Evolutionary conservation across 345 rosid genomes (phyloP).

Genomic region (Psidium friedrichsthalianum): DNA sequence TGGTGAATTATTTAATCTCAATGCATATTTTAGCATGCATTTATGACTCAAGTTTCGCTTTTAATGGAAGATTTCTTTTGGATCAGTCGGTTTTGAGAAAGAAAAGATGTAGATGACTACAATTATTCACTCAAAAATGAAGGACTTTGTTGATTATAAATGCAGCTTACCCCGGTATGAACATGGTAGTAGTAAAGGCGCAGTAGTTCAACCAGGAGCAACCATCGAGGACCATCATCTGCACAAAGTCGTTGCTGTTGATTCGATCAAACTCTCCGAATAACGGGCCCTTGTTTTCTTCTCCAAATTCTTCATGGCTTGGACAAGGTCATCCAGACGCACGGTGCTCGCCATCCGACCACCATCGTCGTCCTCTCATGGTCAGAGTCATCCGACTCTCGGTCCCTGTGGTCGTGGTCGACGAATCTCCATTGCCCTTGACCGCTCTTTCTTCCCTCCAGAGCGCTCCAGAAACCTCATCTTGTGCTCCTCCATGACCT

Average conservation of each 20-base stretch:
- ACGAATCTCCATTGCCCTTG: neutral
- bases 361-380: neutral
- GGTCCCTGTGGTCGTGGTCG: neutral
- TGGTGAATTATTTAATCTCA: too few species aligned
- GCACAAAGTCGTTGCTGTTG: neutral
- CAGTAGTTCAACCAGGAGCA: constrained; percentile 6
- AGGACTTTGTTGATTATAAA: neutral
- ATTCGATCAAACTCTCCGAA: neutral
- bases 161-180: neutral
- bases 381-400: neutral
- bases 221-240: constrained; percentile 4
- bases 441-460: neutral
- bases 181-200: neutral
- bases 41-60: too few species aligned
- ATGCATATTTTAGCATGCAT: too few species aligned
- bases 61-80: too few species aligned
- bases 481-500: constrained; percentile 10
- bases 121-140: too few species aligned
- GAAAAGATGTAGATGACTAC: too few species aligned
- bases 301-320: neutral
- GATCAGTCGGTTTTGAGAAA: too few species aligned
- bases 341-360: neutral
- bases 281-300: neutral
- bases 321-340: neutral
- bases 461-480: constrained; percentile 3